Evolutionary conservation across 169 alveolate species (phyloP).

Genomic region (Plasmodium cynomolgi): DNA sequence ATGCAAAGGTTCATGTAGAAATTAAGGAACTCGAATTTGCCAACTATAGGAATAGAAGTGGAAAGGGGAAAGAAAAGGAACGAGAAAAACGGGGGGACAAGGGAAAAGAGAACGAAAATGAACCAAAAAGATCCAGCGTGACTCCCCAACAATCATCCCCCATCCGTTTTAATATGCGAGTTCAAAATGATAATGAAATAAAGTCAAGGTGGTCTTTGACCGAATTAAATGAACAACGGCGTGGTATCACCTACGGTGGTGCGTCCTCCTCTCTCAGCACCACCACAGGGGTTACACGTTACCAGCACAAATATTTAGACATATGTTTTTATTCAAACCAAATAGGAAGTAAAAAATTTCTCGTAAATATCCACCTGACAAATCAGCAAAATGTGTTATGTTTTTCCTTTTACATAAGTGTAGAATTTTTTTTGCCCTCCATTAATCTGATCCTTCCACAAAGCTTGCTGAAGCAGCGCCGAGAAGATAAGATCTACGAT

Average conservation of each 20-base stretch:
- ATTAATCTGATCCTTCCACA: conserved; percentile 25
- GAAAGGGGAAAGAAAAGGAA: conserved; percentile 4
- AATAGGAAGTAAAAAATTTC: conserved; percentile 63
- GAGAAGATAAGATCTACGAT: conserved; percentile 23
- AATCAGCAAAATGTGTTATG: conserved; percentile 17
- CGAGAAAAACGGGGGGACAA: neutral
- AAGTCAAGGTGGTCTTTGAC: conserved; percentile 39
- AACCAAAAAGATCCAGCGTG: neutral
- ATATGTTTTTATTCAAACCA: conserved; percentile 60
- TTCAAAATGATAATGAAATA: conserved; percentile 37
- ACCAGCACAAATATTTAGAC: conserved; percentile 65
- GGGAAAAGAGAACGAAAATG: conserved; percentile 8
- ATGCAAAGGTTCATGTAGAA: conserved; percentile 39
- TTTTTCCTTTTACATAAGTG: conserved; percentile 61
- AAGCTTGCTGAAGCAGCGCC: conserved; percentile 5
- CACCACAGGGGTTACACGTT: conserved; percentile 21
- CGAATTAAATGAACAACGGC: neutral
- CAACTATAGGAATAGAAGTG: neutral
- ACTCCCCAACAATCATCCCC: neutral
- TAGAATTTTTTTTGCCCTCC: conserved; percentile 68
- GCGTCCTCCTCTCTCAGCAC: neutral
- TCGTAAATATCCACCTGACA: conserved; percentile 25
- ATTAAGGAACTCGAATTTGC: conserved; percentile 26
- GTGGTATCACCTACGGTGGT: neutral
- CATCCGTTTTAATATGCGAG: conserved; percentile 16